These are phyloP conservation scores for Neurospora hispaniola DNA, from an alignment of 495 filamentous ascomycete genomes.

Conservation along the genomic window DNA sequence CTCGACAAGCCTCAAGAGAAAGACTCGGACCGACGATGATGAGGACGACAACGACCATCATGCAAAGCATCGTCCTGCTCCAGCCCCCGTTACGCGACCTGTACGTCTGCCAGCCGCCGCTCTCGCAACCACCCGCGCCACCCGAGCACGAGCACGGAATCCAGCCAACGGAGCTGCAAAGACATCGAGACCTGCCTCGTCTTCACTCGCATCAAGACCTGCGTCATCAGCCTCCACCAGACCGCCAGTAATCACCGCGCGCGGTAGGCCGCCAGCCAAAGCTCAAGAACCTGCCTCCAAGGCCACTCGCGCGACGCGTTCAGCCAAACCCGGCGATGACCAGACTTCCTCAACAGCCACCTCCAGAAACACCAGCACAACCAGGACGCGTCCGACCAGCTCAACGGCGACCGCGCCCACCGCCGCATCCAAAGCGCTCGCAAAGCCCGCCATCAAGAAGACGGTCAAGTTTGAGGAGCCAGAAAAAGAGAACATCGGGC, in stretches of 20 bases:
- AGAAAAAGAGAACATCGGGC: conserved; percentile 44
- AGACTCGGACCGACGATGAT: conserved; percentile 34
- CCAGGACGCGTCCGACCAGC: neutral
- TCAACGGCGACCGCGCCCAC: conserved; percentile 12
- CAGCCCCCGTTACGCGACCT: conserved; percentile 2
- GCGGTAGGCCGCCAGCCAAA: conserved; percentile 38
- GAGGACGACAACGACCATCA: conserved; percentile 26
- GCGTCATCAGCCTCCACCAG: neutral
- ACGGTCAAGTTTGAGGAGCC: conserved; percentile 47
- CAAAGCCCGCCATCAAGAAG: conserved; percentile 37
- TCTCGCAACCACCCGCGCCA: conserved; percentile 30
- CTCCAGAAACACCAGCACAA: neutral
- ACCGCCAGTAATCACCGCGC: conserved; percentile 16
- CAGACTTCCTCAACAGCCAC: neutral
- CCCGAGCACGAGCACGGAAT: conserved; percentile 36
- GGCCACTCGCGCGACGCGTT: conserved; percentile 14
- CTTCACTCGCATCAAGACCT: neutral
- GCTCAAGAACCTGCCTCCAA: conserved; percentile 13
- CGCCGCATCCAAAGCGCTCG: conserved; percentile 17
- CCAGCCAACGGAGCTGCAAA: conserved; percentile 8
- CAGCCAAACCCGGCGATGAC: neutral
- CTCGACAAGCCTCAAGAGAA: conserved; percentile 28
- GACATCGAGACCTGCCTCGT: neutral
- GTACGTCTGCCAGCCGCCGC: conserved; percentile 15
- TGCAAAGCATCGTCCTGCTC: conserved; percentile 12